Percentiles rank a stretch among this genome's conserved stretches.
These are phyloP conservation scores for Gaertneriomyces sp. DNA, from an alignment of 192 early-diverging fungal genomes.

Conservation along the genomic window DNA sequence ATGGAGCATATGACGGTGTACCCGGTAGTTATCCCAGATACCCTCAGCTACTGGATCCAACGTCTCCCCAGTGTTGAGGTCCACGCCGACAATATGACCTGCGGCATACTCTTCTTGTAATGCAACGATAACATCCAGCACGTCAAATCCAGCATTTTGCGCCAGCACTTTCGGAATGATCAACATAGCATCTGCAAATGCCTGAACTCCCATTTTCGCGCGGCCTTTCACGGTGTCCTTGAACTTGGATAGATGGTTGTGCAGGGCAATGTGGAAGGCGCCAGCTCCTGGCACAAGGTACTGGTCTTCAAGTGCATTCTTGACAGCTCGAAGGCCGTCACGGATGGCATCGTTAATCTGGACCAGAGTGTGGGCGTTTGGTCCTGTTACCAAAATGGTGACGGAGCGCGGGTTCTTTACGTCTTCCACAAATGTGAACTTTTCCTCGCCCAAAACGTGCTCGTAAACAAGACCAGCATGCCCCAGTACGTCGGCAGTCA, in stretches of 20 bases:
- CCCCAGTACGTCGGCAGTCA: slow-evolving; percentile 78
- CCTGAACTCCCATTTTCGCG: slow-evolving; percentile 93
- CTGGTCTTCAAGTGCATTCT: slow-evolving; percentile 95
- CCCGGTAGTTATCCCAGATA: slow-evolving; percentile 98
- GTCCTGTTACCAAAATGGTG: slow-evolving; percentile 91
- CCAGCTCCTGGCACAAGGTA: slow-evolving; percentile 89
- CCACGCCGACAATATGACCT: slow-evolving; percentile 89
- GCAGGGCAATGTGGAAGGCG: slow-evolving; percentile 90
- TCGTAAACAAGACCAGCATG: slow-evolving; percentile 92
- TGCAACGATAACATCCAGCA: slow-evolving; percentile 91
- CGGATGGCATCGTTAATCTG: slow-evolving; percentile 98
- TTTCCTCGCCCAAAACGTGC: slow-evolving; percentile 95
- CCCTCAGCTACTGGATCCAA: slow-evolving; percentile 89
- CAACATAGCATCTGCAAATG: slow-evolving; percentile 93
- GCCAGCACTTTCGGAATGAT: slow-evolving; percentile 97
- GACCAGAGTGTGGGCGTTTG: slow-evolving; percentile 85
- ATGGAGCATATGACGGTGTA: slow-evolving; percentile 92
- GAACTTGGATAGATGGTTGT: slow-evolving; percentile 80
- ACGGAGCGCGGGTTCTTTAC: slow-evolving; percentile 82
- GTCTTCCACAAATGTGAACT: slow-evolving; percentile 98
- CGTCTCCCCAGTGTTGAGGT: slow-evolving; percentile 90
- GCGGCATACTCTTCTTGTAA: slow-evolving; percentile 86
- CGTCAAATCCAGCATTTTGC: slow-evolving; percentile 92
- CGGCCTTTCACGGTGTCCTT: slow-evolving; percentile 86
- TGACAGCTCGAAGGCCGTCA: slow-evolving; percentile 95